These are phyloP conservation scores for Candida sakaeoensis DNA, from an alignment of 805 yeast species.

Conservation along the genomic window DNA sequence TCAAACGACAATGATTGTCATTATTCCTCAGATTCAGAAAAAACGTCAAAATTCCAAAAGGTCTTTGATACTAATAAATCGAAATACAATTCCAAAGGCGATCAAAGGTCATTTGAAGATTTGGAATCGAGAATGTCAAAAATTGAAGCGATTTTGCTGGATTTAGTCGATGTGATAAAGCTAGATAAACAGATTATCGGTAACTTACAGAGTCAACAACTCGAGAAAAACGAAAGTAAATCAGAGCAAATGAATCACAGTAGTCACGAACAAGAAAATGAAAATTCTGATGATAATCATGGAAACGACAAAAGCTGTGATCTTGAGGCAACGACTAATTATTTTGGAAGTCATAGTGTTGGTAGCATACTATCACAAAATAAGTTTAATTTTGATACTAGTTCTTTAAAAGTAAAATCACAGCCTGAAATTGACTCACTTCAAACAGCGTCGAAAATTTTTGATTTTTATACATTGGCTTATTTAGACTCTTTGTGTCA, in stretches of 20 bases:
- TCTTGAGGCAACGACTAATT: constrained; percentile 11
- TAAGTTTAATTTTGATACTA: constrained; percentile 17
- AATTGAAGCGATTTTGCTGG: constrained; percentile 13
- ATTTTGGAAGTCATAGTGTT: constrained; percentile 34
- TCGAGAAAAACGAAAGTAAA: constrained; percentile 3
- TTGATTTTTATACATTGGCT: constrained; percentile 19
- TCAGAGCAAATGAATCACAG: no score
- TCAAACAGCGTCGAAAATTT: constrained; percentile 22
- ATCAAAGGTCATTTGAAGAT: constrained; percentile 13
- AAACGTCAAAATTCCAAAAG: constrained; percentile 4
- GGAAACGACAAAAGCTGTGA: neutral
- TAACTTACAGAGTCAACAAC: neutral
- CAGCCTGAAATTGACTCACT: constrained; percentile 18
- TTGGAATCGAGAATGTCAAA: constrained; percentile 15
- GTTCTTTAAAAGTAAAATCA: neutral
- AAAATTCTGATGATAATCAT: neutral
- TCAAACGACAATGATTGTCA: constrained; percentile 19
- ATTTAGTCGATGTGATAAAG: constrained; percentile 14
- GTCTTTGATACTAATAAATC: constrained; percentile 2
- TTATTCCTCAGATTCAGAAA: constrained; percentile 16
- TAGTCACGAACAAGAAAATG: neutral
- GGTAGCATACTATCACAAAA: constrained; percentile 29
- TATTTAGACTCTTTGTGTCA: constrained; percentile 11
- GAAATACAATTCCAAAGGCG: constrained; percentile 1
- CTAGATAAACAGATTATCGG: neutral